phyloP scores from a whole-genome alignment of 1,139 yeast genomes.

The Zygosaccharomyces sapae region DNA sequence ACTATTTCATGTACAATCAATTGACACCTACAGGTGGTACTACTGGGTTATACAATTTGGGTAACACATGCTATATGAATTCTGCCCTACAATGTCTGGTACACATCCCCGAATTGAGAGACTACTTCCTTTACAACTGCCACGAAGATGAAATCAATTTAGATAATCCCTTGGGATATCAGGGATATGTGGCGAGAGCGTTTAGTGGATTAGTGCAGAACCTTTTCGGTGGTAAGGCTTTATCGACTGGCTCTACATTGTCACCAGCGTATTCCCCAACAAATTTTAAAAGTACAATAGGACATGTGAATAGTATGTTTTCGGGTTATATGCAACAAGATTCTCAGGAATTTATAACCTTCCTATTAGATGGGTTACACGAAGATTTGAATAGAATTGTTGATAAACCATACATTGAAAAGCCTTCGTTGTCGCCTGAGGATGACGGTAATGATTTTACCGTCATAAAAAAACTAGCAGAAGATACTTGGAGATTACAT shows the following conservation, averaged over 20 bases:
- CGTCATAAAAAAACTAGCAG: constrained; percentile 61
- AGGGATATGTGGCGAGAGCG: constrained; percentile 72
- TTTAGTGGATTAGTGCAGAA: constrained; percentile 64
- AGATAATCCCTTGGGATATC: constrained; percentile 78
- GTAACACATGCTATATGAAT: constrained; percentile 96
- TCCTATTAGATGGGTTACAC: constrained; percentile 84
- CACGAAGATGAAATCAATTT: constrained; percentile 64
- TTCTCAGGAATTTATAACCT: constrained; percentile 90
- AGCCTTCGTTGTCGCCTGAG: constrained; percentile 67
- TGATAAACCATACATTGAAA: constrained; percentile 81
- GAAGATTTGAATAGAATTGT: constrained; percentile 85
- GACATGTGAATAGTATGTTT: constrained; percentile 75
- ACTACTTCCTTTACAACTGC: constrained; percentile 64
- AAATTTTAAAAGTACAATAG: constrained; percentile 74
- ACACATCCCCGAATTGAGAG: constrained; percentile 79
- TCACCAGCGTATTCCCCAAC: constrained; percentile 49
- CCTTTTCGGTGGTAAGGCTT: constrained; percentile 41
- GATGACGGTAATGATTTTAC: constrained; percentile 50
- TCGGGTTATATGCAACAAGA: constrained; percentile 91
- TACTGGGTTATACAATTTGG: constrained; percentile 73
- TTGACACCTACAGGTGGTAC: constrained; percentile 43
- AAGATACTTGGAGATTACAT: constrained; percentile 77
- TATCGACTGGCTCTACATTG: constrained; percentile 3
- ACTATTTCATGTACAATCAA: constrained; percentile 33
- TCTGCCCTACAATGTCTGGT: constrained; percentile 88